Conservation (phyloP, 441 rosid genomes). For the Mallotus repandus region DNA sequence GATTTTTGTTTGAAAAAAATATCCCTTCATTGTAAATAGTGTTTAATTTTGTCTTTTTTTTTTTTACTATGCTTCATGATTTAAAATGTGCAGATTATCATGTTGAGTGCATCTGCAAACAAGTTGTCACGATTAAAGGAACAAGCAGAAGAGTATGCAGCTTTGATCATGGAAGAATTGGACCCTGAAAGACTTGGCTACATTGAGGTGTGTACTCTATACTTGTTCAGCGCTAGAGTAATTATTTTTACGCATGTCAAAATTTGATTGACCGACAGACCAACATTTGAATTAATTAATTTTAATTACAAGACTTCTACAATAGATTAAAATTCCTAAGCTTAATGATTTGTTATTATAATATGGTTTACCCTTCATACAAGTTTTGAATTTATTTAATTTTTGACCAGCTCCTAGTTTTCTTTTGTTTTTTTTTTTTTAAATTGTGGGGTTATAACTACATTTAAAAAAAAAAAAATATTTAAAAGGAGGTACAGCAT, state of each 20-base stretch:
- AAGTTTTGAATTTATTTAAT: conserved; percentile 6
- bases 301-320: neutral
- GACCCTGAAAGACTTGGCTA: conserved; percentile 96
- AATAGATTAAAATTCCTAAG: neutral
- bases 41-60: no score
- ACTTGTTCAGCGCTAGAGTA: no score
- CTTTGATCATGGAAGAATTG: conserved; percentile 95
- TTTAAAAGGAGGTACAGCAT: neutral
- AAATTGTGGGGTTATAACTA: no score
- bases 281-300: no score
- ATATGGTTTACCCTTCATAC: neutral
- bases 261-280: no score
- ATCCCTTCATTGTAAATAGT: neutral
- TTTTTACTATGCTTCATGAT: neutral
- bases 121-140: conserved; percentile 85
- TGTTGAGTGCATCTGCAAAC: conserved; percentile 97
- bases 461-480: no score
- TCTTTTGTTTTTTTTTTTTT: neutral
- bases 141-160: conserved; percentile 93
- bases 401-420: neutral
- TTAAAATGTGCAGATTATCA: conserved; percentile 58
- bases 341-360: neutral
- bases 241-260: no score
- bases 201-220: conserved; percentile 71
- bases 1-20: neutral